These are phyloP conservation scores for Filosporella fistucella DNA, from an alignment of 495 filamentous ascomycete species.

Conservation along the genomic window DNA sequence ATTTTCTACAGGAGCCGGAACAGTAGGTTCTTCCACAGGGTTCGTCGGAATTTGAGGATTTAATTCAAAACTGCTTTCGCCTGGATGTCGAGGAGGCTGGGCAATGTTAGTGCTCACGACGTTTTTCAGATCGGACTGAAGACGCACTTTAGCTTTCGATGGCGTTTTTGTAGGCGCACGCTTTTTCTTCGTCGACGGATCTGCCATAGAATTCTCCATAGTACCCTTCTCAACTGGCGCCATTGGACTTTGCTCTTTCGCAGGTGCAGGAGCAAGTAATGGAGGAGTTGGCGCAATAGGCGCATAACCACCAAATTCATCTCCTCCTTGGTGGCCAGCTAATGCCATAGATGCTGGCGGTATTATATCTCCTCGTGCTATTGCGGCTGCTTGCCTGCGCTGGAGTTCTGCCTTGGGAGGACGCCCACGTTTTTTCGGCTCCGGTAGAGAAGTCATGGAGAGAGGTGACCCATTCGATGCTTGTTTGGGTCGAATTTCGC, in stretches of 20 bases:
- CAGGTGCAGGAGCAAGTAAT: not conserved
- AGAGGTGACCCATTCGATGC: slow-evolving; percentile 18
- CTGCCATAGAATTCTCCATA: no score
- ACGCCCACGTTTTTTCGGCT: slow-evolving; percentile 55
- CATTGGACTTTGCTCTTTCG: no score
- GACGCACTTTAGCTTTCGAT: no score
- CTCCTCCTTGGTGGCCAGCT: slow-evolving; percentile 3
- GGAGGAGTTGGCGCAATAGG: slow-evolving; percentile 9
- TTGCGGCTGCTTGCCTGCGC: slow-evolving; percentile 44
- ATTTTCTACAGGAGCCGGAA: not conserved
- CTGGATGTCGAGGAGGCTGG: slow-evolving; percentile 2
- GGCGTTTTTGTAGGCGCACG: no score
- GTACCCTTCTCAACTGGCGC: no score
- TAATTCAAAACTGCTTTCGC: slow-evolving; percentile 1
- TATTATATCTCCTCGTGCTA: slow-evolving; percentile 24
- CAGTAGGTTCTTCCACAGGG: not conserved
- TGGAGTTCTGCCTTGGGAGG: slow-evolving; percentile 55
- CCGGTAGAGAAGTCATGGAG: slow-evolving; percentile 5
- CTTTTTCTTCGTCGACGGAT: no score
- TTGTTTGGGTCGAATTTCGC: slow-evolving; percentile 19
- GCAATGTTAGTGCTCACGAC: no score
- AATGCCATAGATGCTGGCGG: slow-evolving; percentile 5
- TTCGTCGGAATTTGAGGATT: slow-evolving; percentile 3
- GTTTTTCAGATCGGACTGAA: no score
- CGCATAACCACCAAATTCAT: not conserved